Conservation (phyloP, 2,329 filamentous ascomycete species). For the Colletotrichum spaethianum region DNA sequence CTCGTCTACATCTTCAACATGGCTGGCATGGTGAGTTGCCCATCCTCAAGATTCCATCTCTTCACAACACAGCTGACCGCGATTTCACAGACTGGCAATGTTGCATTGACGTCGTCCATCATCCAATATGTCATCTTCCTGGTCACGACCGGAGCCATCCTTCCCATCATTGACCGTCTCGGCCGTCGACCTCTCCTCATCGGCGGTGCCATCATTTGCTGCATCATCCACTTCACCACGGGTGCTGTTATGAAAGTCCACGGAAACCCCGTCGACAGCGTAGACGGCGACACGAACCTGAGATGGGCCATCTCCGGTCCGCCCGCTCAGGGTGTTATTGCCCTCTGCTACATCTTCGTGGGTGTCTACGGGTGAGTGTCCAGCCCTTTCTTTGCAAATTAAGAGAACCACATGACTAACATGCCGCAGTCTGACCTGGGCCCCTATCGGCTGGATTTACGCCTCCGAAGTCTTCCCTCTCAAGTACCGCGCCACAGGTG, state of each 20-base stretch:
- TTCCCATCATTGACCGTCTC: constrained; percentile 64
- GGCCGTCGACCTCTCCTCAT: constrained; percentile 64
- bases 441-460: constrained; percentile 51
- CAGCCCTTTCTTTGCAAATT: too few species aligned
- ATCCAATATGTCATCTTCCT: constrained; percentile 71
- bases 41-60: too few species aligned
- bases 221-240: constrained; percentile 62
- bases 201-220: constrained; percentile 60
- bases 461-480: constrained; percentile 58
- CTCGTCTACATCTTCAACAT: constrained; percentile 75
- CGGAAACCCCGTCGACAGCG: constrained; percentile 58
- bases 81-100: constrained; percentile 43
- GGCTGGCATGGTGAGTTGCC: constrained; percentile 61
- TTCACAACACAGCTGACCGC: not conserved
- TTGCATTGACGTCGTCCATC: constrained; percentile 62
- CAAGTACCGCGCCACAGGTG: constrained; percentile 66
- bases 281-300: constrained; percentile 62
- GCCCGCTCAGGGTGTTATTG: constrained; percentile 65
- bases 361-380: constrained; percentile 46
- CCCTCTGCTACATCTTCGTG: constrained; percentile 63
- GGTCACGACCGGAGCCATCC: constrained; percentile 64
- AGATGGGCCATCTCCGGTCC: constrained; percentile 61
- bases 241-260: constrained; percentile 65
- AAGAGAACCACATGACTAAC: not conserved
- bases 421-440: constrained; percentile 52